Conservation (phyloP, 768 basidiomycete species). For the Suillus discolor region DNA sequence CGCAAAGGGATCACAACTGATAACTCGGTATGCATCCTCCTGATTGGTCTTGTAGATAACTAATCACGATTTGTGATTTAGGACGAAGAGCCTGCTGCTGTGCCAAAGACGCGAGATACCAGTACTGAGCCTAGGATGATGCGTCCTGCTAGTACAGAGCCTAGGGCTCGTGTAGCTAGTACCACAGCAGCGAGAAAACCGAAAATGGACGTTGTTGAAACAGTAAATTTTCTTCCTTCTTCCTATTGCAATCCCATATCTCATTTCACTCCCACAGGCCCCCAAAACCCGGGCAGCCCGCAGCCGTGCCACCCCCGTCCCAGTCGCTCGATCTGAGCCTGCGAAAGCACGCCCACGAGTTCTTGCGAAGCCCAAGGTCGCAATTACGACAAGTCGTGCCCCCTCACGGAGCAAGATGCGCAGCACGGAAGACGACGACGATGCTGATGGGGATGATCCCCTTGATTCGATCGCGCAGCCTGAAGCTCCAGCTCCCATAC, state of each 20-base stretch:
- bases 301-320: background rate
- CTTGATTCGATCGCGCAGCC: constrained; percentile 15
- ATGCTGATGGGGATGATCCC: constrained; percentile 13
- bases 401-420: constrained; percentile 4
- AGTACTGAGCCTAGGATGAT: background rate
- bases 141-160: constrained; percentile 1
- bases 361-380: constrained; percentile 3
- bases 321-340: constrained; percentile 5
- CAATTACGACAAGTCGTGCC: constrained; percentile 4
- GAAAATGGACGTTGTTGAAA: background rate
- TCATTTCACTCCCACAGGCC: background rate
- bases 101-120: background rate
- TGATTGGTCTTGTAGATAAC: background rate
- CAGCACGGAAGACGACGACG: background rate
- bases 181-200: background rate
- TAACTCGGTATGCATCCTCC: background rate
- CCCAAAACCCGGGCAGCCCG: background rate
- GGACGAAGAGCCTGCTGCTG: constrained; percentile 12
- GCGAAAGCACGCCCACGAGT: constrained; percentile 10
- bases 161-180: background rate
- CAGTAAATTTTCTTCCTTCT: background rate
- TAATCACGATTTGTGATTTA: background rate
- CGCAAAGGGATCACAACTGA: constrained; percentile 1
- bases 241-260: background rate
- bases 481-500: constrained; percentile 6